These are phyloP conservation scores for Tetrahymena borealis DNA, from an alignment of 73 alveolate species.

Conservation along the genomic window DNA sequence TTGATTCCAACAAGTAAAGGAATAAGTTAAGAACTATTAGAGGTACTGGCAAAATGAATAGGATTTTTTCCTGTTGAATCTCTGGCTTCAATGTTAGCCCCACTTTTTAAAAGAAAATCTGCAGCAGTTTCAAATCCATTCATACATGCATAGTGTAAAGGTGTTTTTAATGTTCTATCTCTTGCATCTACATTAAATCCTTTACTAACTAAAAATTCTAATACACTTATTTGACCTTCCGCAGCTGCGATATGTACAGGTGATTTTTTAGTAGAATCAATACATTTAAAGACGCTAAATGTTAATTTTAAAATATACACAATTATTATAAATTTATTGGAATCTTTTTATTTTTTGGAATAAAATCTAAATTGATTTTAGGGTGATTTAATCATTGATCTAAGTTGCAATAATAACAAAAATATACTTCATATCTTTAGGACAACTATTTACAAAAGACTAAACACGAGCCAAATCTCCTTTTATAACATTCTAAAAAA, in stretches of 20 bases:
- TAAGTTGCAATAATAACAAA: neutral
- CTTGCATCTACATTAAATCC: slow-evolving; percentile 56
- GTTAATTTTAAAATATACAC: no score
- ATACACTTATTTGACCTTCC: slow-evolving; percentile 56
- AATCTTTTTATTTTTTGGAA: neutral
- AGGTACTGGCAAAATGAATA: slow-evolving; percentile 64
- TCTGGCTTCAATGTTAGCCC: slow-evolving; percentile 57
- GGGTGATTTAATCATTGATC: no score
- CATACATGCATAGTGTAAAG: slow-evolving; percentile 65
- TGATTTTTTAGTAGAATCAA: slow-evolving; percentile 62
- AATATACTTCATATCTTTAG: neutral
- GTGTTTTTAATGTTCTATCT: slow-evolving; percentile 68
- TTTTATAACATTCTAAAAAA: slow-evolving; percentile 60
- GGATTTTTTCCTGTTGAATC: slow-evolving; percentile 64
- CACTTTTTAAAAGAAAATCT: slow-evolving; percentile 59
- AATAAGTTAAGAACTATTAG: slow-evolving; percentile 44
- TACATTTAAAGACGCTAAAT: slow-evolving; percentile 1
- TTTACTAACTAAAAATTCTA: slow-evolving; percentile 40
- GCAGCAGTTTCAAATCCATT: slow-evolving; percentile 66
- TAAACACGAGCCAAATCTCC: slow-evolving; percentile 70
- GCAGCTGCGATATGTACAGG: slow-evolving; percentile 64
- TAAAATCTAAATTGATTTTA: neutral
- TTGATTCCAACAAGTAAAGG: neutral
- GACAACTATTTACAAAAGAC: slow-evolving; percentile 35
- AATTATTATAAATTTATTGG: neutral